Base-by-base conservation (phyloP, 805 yeast species). In the Saturnispora quitensis region DNA sequence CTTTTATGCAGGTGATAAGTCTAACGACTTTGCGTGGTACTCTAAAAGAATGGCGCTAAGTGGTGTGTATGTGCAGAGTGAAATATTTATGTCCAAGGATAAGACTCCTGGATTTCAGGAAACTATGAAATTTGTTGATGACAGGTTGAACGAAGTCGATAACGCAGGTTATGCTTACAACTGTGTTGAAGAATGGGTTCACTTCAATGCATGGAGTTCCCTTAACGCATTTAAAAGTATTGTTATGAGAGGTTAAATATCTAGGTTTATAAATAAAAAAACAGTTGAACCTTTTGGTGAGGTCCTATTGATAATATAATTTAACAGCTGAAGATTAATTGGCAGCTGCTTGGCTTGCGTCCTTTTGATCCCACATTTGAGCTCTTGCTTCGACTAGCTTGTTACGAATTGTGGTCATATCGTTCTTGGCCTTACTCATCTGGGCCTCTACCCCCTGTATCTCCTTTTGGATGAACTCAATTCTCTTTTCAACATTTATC, bases 1-100 rank as follows among this genome's bases (percentile, higher is more conserved):
- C 44, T 89, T 69, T 66, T 81, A 79, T 58, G 81, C 96, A 0
- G 93, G 90, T 10, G 97, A 90, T 63, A 62, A 67, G 50, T 77
- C 93, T 20, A 81, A 81, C 57, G 96, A 89, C 65, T 82, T 86
- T 64, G 84, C 88, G 3, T 91, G 99, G 99, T 91, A 91, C 66
- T 73, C 95, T n/a, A 86, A 89, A 62, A 73, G 99, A 57, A 70
- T 84, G 15, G 76, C 86, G 8, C 63, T 91, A 15, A 76, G 86
- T 24, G 73, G 85, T 2, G 76, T 85, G 2, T 88, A 86, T 65
- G 85, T 86, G 2, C 78, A 84, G 38, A 70, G 85, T 40, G 97
- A 91, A 65, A 69, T 88, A 55, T 88, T 78, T 69, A 85, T 84
- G 93, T 71, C 87, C 43, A 83, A 77, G 58, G 97, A 91, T 65